Base-by-base conservation (phyloP, 1,284 basidiomycete genomes). In the Peniophora sp. region DNA sequence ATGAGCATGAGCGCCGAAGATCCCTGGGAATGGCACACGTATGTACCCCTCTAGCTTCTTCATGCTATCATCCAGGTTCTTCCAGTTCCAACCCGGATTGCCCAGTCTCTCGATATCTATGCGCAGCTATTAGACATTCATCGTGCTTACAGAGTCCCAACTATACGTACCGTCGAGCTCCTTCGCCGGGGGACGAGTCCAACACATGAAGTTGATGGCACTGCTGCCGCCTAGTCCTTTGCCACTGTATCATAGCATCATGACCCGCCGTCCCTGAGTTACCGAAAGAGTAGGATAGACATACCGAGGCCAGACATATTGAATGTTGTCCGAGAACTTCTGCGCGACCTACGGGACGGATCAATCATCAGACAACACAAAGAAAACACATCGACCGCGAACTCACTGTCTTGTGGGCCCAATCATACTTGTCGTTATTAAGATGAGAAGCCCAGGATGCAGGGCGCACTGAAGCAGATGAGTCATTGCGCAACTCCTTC, bases 61-160 rank as follows among this genome's bases (percentile, higher is more conserved):
- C 12, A 56, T 61, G 51, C 70, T 68, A 51, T 67, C 66, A 46
- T 64, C 57, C 54, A 65, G 65, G 27, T 59, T 66, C 12, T 64
- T 56, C 71, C 71, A 74, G 51, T 72, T 73, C 73, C 74, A 76
- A 5, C 73, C 59, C 3, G 54, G 52, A 48, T 67, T 70, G 9
- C 68, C 67, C 3, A 70, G 57, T n/a, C 55, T 54, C 52, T 63
- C 64, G 43, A 62, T 60, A 14, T 59, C 66, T 64, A 65, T 57
- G 23, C 51, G 54, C 51, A 60, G 61, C 15, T 48, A 51, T 32
- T 37, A 49, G 51, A 34, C 1, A 14, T n/a, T 22, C n/a, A 15
- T 39, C 17, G 6, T 17, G 18, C 9, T n/a, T 17, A 18, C 44
- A 41, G 8, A 23, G 14, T 15, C 20, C 11, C 17, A 51, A 42